Base-by-base conservation (phyloP, 352 stramenopile species). In the Halophytophthora batemanensis region DNA sequence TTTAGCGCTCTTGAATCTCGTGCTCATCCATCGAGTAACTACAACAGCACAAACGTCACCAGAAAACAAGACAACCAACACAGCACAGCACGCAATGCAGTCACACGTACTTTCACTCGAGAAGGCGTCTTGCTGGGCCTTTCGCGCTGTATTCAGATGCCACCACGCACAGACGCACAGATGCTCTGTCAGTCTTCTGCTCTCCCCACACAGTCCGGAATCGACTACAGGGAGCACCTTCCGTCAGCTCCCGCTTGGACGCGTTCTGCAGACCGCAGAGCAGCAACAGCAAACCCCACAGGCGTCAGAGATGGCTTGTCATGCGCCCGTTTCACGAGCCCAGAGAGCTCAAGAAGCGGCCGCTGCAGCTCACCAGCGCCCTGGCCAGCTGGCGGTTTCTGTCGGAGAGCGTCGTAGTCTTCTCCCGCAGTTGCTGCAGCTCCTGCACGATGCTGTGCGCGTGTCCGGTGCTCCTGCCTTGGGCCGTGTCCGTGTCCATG, bases 301-400 rank as follows among this genome's bases (percentile, higher is more conserved):
- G 13, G 29, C 8, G 43, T 56, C 28, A 55, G 28, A 42, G 45
- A 13, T 38, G 10, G 28, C 17, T 44, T 33, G 6, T 28, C 41
- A 45, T 14, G 29, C 2, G 29, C 49, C 36, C n/a, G 23, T 19
- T 7, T n/a, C 22, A 15, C 33, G 18, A 18, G 2, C 10, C n/a
- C 25, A n/a, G n/a, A n/a, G n/a, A n/a, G n/a, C n/a, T n/a, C 21
- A 17, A 33, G 6, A 40, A 22, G 14, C 45, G n/a, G n/a, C n/a
- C 13, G 18, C 13, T 5, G 18, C 38, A 41, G 50, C 64, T 45
- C 23, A 84, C 80, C 71, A 90, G 42, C 37, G 79, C 68, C 62
- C 81, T 87, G 2, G 80, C 80, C 22, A 90, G 54, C 10, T 85
- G 61, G 28, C 61, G 59, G 58, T 90, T 90, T 45, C 74, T 87